These are phyloP conservation scores for Chaetothyriales sp. DNA, from an alignment of 2,329 filamentous ascomycete species.

Conservation along the genomic window DNA sequence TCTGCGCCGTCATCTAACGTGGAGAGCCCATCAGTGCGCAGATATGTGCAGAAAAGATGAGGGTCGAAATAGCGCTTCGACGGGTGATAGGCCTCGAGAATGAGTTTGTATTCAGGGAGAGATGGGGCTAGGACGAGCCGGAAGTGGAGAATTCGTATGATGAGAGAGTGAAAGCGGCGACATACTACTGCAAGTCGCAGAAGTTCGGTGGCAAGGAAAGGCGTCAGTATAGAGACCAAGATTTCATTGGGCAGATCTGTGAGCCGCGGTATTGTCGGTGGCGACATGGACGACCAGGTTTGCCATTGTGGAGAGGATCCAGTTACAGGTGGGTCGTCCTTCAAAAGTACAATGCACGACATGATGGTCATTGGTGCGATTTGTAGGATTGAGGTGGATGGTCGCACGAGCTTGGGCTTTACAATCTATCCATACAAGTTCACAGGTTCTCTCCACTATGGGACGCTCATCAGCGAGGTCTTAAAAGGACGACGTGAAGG, in stretches of 20 bases:
- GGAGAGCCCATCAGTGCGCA: slow-evolving; percentile 49
- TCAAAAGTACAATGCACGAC: slow-evolving; percentile 11
- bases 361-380: background rate
- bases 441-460: background rate
- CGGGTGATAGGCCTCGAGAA: slow-evolving; percentile 69
- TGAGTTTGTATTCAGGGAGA: slow-evolving; percentile 49
- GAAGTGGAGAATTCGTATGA: slow-evolving; percentile 50
- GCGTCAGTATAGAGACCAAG: slow-evolving; percentile 37
- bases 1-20: slow-evolving; percentile 28
- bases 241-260: slow-evolving; percentile 27
- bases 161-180: slow-evolving; percentile 49
- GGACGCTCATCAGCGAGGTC: background rate
- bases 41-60: slow-evolving; percentile 54
- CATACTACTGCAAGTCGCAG: slow-evolving; percentile 47
- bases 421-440: background rate
- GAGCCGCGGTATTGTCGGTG: background rate
- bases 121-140: slow-evolving; percentile 48
- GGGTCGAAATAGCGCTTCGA: slow-evolving; percentile 55
- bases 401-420: background rate
- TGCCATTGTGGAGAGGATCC: background rate
- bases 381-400: too few relatives aligned
- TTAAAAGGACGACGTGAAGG: background rate
- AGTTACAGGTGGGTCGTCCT: slow-evolving; percentile 25
- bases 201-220: slow-evolving; percentile 38
- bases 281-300: background rate